Evolutionary conservation across 108 stramenopile genomes (phyloP).

Genomic region (Pseudonitzschia multiseries): DNA sequence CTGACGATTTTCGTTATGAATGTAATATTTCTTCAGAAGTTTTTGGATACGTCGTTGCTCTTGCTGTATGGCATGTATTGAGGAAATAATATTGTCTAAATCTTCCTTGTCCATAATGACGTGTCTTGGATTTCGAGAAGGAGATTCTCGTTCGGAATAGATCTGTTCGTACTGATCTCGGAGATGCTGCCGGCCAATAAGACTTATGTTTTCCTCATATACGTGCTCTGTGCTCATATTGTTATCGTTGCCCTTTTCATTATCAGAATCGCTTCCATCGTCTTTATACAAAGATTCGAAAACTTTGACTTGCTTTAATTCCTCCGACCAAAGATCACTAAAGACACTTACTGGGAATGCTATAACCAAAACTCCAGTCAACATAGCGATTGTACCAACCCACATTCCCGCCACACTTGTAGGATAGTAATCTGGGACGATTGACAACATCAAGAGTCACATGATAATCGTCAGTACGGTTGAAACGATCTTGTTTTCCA

Average conservation of each 20-base stretch:
- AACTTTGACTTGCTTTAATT: slow-evolving; percentile 41
- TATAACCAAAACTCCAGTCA: slow-evolving; percentile 66
- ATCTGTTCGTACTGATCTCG: not conserved
- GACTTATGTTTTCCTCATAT: no score
- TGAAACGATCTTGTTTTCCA: not conserved
- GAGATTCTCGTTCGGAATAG: not conserved
- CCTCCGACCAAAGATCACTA: slow-evolving; percentile 68
- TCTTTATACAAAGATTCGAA: slow-evolving; percentile 18
- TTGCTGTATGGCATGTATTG: slow-evolving; percentile 26
- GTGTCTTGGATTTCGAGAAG: not conserved
- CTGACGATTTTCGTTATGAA: slow-evolving; percentile 3
- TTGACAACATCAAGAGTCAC: not conserved
- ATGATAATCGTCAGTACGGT: not conserved
- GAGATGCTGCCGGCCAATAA: not conserved
- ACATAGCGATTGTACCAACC: slow-evolving; percentile 57
- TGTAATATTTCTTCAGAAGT: slow-evolving; percentile 25
- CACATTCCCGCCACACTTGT: slow-evolving; percentile 49
- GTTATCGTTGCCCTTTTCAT: not conserved
- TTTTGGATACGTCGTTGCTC: slow-evolving; percentile 19
- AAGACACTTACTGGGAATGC: slow-evolving; percentile 83
- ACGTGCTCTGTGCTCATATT: not conserved
- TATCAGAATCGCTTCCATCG: slow-evolving; percentile 22
- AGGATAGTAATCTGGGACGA: slow-evolving; percentile 36
- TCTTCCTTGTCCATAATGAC: slow-evolving; percentile 34
- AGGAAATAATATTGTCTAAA: slow-evolving; percentile 21